phyloP scores from a whole-genome alignment of 257 asterid species.

The Capsicum rhomboideum region DNA sequence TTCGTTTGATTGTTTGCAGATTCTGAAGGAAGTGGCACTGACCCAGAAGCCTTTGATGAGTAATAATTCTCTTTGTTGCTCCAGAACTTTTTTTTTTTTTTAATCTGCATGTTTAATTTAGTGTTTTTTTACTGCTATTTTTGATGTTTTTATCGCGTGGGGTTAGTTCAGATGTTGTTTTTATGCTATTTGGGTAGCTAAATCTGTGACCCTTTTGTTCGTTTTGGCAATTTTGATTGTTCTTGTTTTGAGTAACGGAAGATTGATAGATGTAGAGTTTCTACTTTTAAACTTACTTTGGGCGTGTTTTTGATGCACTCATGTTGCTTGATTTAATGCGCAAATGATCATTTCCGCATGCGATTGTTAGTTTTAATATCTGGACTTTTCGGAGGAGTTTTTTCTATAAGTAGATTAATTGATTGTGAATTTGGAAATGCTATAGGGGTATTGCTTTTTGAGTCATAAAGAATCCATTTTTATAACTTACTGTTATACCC shows the following conservation, averaged over 20 bases:
- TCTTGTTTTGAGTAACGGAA: background rate
- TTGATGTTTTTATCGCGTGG: background rate
- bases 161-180: background rate
- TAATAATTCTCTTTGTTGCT: background rate
- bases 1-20: conserved; percentile 12
- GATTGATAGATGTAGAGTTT: background rate
- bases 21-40: conserved; percentile 37
- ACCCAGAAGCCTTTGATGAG: conserved; percentile 39
- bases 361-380: background rate
- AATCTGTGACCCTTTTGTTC: too few relatives aligned
- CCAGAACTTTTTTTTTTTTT: background rate
- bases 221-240: background rate
- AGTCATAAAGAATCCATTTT: background rate
- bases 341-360: background rate
- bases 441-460: background rate
- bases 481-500: background rate
- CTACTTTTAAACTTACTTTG: background rate
- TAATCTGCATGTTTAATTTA: conserved; percentile 17
- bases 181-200: background rate
- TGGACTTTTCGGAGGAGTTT: background rate
- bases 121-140: background rate
- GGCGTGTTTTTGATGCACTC: background rate
- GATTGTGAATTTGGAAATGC: conserved; percentile 5
- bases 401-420: conserved; percentile 1
- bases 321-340: conserved; percentile 9